A percentile compares a stretch with the other conserved stretches of the same genome.
Evolutionary conservation across 208 protist genomes (phyloP).

Genomic region (Crithidia brevicula): DNA sequence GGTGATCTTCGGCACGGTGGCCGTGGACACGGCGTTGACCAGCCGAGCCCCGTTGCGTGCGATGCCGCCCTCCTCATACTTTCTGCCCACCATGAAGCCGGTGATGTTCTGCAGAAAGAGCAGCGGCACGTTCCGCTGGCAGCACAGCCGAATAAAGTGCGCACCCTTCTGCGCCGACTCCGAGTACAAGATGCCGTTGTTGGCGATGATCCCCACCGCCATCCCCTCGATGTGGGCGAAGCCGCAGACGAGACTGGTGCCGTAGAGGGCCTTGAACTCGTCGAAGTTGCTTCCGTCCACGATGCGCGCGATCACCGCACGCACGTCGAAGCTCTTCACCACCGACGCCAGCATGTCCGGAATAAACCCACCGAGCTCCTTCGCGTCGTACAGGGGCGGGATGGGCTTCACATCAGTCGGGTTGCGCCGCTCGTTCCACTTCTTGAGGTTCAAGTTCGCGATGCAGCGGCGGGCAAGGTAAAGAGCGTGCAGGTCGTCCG

Average conservation of each 20-base stretch:
- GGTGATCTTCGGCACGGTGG: conserved; percentile 96
- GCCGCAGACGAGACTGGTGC: conserved; percentile 92
- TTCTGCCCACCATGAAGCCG: conserved; percentile 91
- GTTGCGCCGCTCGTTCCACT: conserved; percentile 29
- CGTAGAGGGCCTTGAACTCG: conserved; percentile 96
- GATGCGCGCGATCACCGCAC: conserved; percentile 90
- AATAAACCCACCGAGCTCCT: conserved; percentile 92
- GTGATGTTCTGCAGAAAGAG: conserved; percentile 98
- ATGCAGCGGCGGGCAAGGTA: conserved; percentile 87
- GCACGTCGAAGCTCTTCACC: conserved; percentile 90
- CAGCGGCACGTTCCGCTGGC: conserved; percentile 94
- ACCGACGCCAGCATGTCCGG: conserved; percentile 84
- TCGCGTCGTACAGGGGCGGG: conserved; percentile 83
- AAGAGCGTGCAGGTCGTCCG: conserved; percentile 91
- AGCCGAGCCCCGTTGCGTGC: conserved; percentile 97
- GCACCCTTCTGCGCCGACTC: conserved; percentile 92
- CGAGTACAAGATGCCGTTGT: conserved; percentile 96
- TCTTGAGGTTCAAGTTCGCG: conserved; percentile 83
- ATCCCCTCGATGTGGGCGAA: conserved; percentile 94
- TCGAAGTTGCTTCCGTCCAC: conserved; percentile 95
- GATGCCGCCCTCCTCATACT: conserved; percentile 95
- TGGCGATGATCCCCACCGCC: conserved; percentile 96
- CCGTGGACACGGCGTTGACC: conserved; percentile 94
- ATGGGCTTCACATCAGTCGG: conserved; percentile 45
- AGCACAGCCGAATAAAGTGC: conserved; percentile 97